Conservation (phyloP, 169 alveolate species). For the Cryptosporidium felis region DNA sequence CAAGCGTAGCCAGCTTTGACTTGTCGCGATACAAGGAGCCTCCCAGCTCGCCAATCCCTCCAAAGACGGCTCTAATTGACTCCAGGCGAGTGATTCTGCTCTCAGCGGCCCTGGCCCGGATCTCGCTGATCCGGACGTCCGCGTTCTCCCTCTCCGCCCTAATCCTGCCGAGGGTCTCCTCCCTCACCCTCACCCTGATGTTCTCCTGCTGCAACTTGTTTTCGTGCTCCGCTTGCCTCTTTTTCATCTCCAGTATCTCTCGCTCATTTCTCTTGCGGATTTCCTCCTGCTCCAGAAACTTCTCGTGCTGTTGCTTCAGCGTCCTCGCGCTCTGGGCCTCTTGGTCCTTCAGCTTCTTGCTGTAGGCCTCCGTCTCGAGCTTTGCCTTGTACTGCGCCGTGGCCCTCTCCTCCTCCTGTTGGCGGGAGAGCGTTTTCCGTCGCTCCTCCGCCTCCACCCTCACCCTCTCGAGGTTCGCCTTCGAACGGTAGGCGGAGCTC, state of each 20-base stretch:
- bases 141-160: constrained; percentile 83
- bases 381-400: constrained; percentile 93
- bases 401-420: constrained; percentile 91
- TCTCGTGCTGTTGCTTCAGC: constrained; percentile 90
- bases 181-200: constrained; percentile 84
- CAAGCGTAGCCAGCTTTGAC: constrained; percentile 74
- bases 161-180: constrained; percentile 82
- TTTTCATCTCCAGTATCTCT: constrained; percentile 78
- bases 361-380: constrained; percentile 91
- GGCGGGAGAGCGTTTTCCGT: constrained; percentile 89
- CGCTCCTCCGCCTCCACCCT: constrained; percentile 89
- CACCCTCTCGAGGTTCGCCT: constrained; percentile 80
- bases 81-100: constrained; percentile 90
- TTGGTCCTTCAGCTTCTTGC: constrained; percentile 90
- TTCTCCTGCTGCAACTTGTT: constrained; percentile 85
- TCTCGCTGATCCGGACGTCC: constrained; percentile 76
- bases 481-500: constrained; percentile 77
- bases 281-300: constrained; percentile 86
- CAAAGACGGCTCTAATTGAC: constrained; percentile 83
- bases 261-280: constrained; percentile 81
- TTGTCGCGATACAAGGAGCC: constrained; percentile 48
- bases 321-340: constrained; percentile 91
- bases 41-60: constrained; percentile 78
- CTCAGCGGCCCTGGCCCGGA: constrained; percentile 87
- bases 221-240: constrained; percentile 69